Conservation (phyloP, 129 eudicot genomes). For the Rutidosis leptorrhynchoides region DNA sequence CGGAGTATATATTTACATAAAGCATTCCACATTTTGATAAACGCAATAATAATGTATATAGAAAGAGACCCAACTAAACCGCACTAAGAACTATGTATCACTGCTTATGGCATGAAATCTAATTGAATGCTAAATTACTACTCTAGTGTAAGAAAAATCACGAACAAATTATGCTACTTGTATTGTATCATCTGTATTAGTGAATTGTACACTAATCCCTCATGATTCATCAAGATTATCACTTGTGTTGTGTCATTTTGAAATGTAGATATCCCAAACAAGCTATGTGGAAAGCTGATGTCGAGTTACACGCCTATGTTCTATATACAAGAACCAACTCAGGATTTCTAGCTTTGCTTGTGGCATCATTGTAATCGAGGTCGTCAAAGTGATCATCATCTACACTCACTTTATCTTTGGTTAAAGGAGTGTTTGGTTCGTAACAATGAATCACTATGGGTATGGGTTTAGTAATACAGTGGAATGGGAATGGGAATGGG, state of each 20-base stretch:
- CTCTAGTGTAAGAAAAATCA: neutral
- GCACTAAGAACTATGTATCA: neutral
- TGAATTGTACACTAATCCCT: neutral
- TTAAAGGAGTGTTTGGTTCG: neutral
- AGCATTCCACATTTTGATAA: neutral
- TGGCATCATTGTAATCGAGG: neutral
- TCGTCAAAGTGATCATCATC: neutral
- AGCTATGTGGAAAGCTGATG: neutral
- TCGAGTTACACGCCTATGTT: neutral
- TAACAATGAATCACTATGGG: neutral
- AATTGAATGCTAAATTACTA: neutral
- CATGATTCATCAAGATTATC: neutral
- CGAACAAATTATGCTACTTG: neutral
- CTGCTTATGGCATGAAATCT: neutral
- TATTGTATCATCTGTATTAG: neutral
- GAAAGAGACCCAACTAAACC: neutral
- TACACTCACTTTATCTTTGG: neutral
- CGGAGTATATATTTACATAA: neutral
- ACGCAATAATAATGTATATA: neutral
- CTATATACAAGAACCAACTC: neutral
- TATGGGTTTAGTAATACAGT: neutral
- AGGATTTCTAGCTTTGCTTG: neutral
- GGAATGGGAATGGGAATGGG: neutral
- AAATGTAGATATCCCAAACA: constrained; percentile 10
- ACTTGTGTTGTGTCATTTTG: neutral